These are phyloP conservation scores for Dothidotthia symphoricarpi DNA, from an alignment of 2,329 filamentous ascomycete genomes.

Conservation along the genomic window DNA sequence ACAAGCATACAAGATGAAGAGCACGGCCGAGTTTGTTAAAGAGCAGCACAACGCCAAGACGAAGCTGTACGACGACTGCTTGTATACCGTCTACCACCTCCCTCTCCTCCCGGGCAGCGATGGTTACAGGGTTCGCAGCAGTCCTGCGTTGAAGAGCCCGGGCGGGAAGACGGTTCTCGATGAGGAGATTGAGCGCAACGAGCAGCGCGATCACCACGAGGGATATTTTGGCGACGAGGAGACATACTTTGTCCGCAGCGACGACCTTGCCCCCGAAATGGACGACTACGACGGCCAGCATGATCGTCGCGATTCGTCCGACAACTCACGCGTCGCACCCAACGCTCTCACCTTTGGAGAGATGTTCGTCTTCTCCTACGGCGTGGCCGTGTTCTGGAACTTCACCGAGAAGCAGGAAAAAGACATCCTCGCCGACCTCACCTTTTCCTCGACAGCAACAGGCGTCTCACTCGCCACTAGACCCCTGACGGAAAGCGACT, in stretches of 20 bases:
- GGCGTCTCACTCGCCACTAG: slow-evolving; percentile 69
- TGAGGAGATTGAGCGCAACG: slow-evolving; percentile 92
- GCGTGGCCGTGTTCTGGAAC: slow-evolving; percentile 98
- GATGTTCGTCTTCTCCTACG: slow-evolving; percentile 96
- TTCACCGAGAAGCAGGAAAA: slow-evolving; percentile 96
- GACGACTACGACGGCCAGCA: slow-evolving; percentile 22
- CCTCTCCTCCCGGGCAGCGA: slow-evolving; percentile 82
- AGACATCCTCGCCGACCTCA: slow-evolving; percentile 90
- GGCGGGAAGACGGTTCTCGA: slow-evolving; percentile 91
- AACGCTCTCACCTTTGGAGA: slow-evolving; percentile 82
- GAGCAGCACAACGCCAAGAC: slow-evolving; percentile 86
- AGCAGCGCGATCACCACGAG: slow-evolving; percentile 83
- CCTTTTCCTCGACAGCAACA: slow-evolving; percentile 73
- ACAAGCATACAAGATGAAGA: slow-evolving; percentile 84
- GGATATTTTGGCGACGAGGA: slow-evolving; percentile 81
- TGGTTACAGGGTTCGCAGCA: slow-evolving; percentile 83
- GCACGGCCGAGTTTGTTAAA: slow-evolving; percentile 83
- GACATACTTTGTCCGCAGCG: slow-evolving; percentile 48
- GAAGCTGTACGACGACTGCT: slow-evolving; percentile 95
- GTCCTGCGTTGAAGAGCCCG: slow-evolving; percentile 86
- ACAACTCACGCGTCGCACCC: slow-evolving; percentile 57
- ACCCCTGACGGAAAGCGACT: slow-evolving; percentile 82
- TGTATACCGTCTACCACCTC: slow-evolving; percentile 93
- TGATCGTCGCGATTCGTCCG: slow-evolving; percentile 21
- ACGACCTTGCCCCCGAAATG: slow-evolving; percentile 19